Evolutionary conservation across 441 rosid species (phyloP).

Genomic region (Populus tomentosa): DNA sequence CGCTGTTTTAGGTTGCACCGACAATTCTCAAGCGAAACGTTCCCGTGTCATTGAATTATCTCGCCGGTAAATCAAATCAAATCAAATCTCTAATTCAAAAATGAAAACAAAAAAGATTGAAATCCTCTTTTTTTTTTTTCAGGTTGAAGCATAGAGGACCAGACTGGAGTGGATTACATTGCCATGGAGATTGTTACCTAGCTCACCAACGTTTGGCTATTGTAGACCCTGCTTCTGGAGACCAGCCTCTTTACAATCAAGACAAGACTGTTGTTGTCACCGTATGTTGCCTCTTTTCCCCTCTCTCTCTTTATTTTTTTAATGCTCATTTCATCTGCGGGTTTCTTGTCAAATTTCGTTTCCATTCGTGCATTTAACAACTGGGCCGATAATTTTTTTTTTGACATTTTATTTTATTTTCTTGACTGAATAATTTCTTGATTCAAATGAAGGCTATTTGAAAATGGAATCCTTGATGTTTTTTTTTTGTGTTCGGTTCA

Average conservation of each 20-base stretch:
- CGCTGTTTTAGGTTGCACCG: conserved; percentile 83
- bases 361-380: background rate
- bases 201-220: conserved; percentile 97
- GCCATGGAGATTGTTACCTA: conserved; percentile 69
- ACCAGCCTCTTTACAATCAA: conserved; percentile 95
- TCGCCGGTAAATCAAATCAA: conserved; percentile 43
- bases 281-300: conserved; percentile 30
- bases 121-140: conserved; percentile 4
- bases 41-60: conserved; percentile 93
- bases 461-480: background rate
- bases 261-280: conserved; percentile 89
- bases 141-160: conserved; percentile 96
- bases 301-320: background rate
- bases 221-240: conserved; percentile 93
- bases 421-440: background rate
- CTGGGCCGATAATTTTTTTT: background rate
- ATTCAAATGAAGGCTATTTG: background rate
- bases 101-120: background rate
- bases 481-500: conserved; percentile 16
- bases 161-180: conserved; percentile 96
- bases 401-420: background rate
- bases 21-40: conserved; percentile 87
- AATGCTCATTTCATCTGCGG: background rate
- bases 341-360: background rate
- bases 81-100: background rate